Percentiles rank a stretch among this genome's conserved stretches.
Conservation (phyloP, 2,329 filamentous ascomycete species). For the Xylaria sp. region DNA sequence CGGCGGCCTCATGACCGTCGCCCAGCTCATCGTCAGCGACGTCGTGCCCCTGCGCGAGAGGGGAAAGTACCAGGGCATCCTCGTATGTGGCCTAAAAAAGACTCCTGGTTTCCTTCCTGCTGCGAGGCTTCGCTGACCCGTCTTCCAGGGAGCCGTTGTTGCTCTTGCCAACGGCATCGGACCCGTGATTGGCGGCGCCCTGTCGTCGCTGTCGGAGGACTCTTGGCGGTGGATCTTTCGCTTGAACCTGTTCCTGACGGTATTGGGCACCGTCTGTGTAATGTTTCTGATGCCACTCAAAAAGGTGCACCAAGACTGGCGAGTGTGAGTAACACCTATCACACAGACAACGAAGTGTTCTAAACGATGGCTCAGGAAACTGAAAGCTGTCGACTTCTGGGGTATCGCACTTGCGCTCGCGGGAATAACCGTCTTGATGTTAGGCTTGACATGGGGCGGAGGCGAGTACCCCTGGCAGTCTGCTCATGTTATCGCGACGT, state of each 20-base stretch:
- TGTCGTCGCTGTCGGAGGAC: constrained; percentile 48
- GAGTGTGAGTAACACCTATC: constrained; percentile 36
- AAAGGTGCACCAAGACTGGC: constrained; percentile 56
- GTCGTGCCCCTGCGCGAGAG: constrained; percentile 35
- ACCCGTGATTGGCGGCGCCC: constrained; percentile 55
- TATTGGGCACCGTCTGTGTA: constrained; percentile 49
- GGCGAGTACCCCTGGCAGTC: constrained; percentile 60
- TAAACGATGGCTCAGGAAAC: constrained; percentile 38
- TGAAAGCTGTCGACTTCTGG: constrained; percentile 54
- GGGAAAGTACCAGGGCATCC: constrained; percentile 39
- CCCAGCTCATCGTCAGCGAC: constrained; percentile 36
- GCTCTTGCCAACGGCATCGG: constrained; percentile 58
- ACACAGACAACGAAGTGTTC: background rate
- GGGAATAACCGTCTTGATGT: constrained; percentile 49
- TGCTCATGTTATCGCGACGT: constrained; percentile 54
- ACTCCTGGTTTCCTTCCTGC: background rate
- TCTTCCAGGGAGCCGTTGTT: constrained; percentile 48
- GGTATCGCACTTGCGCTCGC: constrained; percentile 50
- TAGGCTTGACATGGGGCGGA: constrained; percentile 62
- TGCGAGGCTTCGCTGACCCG: background rate
- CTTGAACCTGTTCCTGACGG: constrained; percentile 56
- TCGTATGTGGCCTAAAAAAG: constrained; percentile 38
- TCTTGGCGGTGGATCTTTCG: constrained; percentile 59
- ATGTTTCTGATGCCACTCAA: constrained; percentile 61
- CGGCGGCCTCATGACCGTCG: constrained; percentile 36